Base-by-base conservation (phyloP, 192 early-diverging fungal species). In the Coemansia sp. region DNA sequence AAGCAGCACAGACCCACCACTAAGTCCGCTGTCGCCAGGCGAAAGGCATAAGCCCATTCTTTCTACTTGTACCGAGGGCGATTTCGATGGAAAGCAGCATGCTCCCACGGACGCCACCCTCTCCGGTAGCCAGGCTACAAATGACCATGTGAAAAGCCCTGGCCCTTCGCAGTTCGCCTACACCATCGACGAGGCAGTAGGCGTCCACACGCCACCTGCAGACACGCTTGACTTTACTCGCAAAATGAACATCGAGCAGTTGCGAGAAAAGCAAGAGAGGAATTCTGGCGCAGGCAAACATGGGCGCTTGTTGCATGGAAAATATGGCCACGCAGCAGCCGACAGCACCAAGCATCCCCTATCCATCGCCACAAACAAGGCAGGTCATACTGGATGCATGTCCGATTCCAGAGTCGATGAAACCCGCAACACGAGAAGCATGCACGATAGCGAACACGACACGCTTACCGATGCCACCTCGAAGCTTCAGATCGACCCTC, bases 191-290 rank as follows among this genome's bases (percentile, higher is more conserved):
- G 77, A 79, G 52, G 77, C 77, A 2, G 67, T 55, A 2, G 77
- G 77, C 6, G 71, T 64, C 4, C 61, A 79, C 40, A 79, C 67
- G 37, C 77, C 77, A 47, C 71, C 77, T 29, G 57, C 65, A 25
- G 66, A 69, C 45, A 79, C 77, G 42, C 63, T 79, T 47, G 77
- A 72, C 53, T 79, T 74, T 64, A 72, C 77, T 14, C 77, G 77
- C 64, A 79, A 74, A 67, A 66, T 54, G 64, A 79, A 73, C 48
- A 33, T 70, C 9, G 67, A 79, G 31, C 54, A 55, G 64, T 56
- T 79, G 67, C 77, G 67, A 45, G 64, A 70, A 61, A 74, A 74
- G 71, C 77, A 65, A 33, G 71, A 69, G 50, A 60, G 65, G 33
- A 70, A 59, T 27, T 28, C 64, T 4, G 76, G 76, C 15, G 63